These are phyloP conservation scores for Umbilicaria muhlenbergii DNA, from an alignment of 495 filamentous ascomycete species.

Conservation along the genomic window DNA sequence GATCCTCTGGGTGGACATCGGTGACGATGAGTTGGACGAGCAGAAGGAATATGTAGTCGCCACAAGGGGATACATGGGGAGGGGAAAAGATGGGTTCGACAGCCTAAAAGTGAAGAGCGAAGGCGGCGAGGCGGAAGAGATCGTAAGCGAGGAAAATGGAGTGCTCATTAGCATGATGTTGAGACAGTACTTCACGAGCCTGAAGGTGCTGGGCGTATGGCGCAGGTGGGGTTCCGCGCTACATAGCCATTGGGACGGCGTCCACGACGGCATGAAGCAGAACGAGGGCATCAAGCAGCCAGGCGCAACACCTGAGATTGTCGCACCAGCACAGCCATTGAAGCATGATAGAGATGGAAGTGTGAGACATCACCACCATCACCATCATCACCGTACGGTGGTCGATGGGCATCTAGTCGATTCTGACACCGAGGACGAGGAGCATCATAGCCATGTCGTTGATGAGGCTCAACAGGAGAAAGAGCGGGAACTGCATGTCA, in stretches of 20 bases:
- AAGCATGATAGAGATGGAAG: conserved; percentile 18
- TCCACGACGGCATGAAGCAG: conserved; percentile 33
- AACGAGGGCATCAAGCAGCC: conserved; percentile 22
- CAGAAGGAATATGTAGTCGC: conserved; percentile 48
- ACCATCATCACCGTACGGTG: conserved; percentile 21
- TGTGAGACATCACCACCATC: conserved; percentile 20
- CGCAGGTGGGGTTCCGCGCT: conserved; percentile 42
- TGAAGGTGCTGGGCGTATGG: conserved; percentile 69
- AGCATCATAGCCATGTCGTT: conserved; percentile 17
- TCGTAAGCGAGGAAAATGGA: conserved; percentile 74
- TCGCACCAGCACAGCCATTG: conserved; percentile 4
- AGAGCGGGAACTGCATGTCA: conserved; percentile 27
- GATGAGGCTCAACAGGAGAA: conserved; percentile 14
- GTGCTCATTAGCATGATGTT: conserved; percentile 71
- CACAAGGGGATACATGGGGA: conserved; percentile 73
- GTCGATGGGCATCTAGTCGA: conserved; percentile 21
- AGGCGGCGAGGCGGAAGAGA: conserved; percentile 56
- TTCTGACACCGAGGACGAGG: conserved; percentile 13
- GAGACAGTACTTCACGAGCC: conserved; percentile 74
- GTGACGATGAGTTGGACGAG: conserved; percentile 39
- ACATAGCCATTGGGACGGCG: conserved; percentile 41
- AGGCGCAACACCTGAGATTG: conserved; percentile 21
- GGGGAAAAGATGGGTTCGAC: conserved; percentile 73
- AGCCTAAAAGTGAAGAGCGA: conserved; percentile 53
- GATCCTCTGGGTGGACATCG: conserved; percentile 44